Base-by-base conservation (phyloP, 257 asterid species). In the Solanum pennellii region DNA sequence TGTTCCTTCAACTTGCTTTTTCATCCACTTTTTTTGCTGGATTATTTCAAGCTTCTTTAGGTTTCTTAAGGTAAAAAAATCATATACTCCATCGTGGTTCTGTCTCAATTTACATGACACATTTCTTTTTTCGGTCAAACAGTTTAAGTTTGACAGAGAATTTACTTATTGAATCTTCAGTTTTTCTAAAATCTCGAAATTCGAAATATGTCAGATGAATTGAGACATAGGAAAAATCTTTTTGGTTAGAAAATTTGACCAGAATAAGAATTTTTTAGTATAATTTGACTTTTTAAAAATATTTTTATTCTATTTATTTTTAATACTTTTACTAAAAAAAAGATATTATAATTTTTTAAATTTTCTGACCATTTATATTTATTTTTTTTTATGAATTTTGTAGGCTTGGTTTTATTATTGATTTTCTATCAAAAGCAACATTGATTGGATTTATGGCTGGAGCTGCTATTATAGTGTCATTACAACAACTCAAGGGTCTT, bases 391-490 rank as follows among this genome's bases (percentile, higher is more conserved):
- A 2, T 71, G 93, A 59, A 29, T 65, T 56, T 25, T 85, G 52
- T 91, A 96, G 98, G 91, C 98, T 96, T 69, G 98, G 98, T 35
- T 96, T 96, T 86, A 94, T 94, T 13, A 93, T 94, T 77, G 98
- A 96, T 85, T 96, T 96, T 84, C 95, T 96, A 0, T 96, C 98
- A 23, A 94, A 93, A 90, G 98, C 98, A 75, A 96, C 98, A 5
- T 94, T 96, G 0, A 88, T 93, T 37, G 98, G 98, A n/a, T 96
- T 96, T 86, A 94, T 96, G 98, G 98, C 96, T 84, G 98, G 98
- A 73, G 98, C 98, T 83, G 98, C 98, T 15, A 90, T 94, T 21
- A 94, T 96, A 33, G 98, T 96, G 33, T 96, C 99, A 56, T 94
- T 96, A 11, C 98, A 96, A 90, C 99, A 96, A 62, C 93, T 96